Conservation (phyloP, 164 flowering plant genomes). For the Tinospora cordifolia region DNA sequence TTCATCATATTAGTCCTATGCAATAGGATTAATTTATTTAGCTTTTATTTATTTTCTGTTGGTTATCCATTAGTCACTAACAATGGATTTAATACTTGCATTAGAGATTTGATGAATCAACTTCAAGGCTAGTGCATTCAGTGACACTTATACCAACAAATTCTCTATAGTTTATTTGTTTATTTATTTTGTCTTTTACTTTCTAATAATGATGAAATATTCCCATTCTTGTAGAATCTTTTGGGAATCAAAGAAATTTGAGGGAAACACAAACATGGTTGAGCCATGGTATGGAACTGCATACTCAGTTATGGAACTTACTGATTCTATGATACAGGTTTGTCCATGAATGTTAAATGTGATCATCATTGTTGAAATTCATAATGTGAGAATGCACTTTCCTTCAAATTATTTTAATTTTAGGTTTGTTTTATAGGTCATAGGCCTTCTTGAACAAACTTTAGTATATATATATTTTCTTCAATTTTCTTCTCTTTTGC, state of each 20-base stretch:
- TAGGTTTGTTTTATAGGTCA: background rate
- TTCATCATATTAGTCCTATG: too few species aligned
- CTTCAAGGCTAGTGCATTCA: too few species aligned
- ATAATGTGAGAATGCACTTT: background rate
- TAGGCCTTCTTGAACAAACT: background rate
- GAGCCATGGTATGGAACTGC: conserved; percentile 98
- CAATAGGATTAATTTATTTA: too few species aligned
- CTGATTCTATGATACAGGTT: conserved; percentile 57
- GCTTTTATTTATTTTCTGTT: too few species aligned
- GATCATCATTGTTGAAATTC: background rate
- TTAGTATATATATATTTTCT: background rate
- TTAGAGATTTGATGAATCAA: too few species aligned
- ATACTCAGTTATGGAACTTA: conserved; percentile 59
- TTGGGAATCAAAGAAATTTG: conserved; percentile 91
- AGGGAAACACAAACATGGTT: conserved; percentile 62
- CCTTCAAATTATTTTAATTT: background rate
- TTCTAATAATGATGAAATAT: background rate
- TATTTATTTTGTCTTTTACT: background rate
- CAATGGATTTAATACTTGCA: too few species aligned
- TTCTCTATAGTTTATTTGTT: background rate
- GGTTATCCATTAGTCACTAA: too few species aligned
- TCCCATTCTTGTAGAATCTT: conserved; percentile 53
- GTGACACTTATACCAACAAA: background rate
- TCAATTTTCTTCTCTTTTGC: conserved; percentile 14
- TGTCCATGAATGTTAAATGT: conserved; percentile 12